phyloP scores from a whole-genome alignment of 345 rosid species.

The Eucalyptus victrix region DNA sequence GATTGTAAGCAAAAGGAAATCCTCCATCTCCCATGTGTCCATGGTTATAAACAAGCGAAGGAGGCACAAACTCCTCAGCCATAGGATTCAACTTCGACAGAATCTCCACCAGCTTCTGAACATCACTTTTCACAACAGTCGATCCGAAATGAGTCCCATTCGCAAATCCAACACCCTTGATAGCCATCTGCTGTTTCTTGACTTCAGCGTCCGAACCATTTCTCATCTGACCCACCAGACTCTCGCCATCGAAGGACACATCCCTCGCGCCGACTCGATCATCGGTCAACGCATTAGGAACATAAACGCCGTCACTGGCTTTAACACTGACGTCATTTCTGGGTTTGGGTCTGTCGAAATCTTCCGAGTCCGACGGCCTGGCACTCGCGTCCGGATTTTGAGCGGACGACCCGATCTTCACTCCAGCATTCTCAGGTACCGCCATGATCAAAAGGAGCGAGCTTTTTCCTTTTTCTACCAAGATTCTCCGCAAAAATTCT shows the following conservation, averaged over 20 bases:
- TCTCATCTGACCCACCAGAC: constrained; percentile 2
- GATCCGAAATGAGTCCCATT: neutral
- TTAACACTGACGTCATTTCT: constrained; percentile 23
- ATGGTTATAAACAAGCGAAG: constrained; percentile 30
- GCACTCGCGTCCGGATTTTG: constrained; percentile 48
- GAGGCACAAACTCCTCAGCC: constrained; percentile 96
- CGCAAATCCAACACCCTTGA: constrained; percentile 14
- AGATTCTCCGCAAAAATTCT: neutral
- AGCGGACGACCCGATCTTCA: constrained; percentile 47
- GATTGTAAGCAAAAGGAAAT: constrained; percentile 51
- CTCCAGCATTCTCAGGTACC: constrained; percentile 88
- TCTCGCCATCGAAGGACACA: neutral
- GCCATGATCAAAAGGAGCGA: constrained; percentile 51
- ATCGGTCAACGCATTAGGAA: neutral
- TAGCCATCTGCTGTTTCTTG: constrained; percentile 1
- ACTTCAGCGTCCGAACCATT: constrained; percentile 8
- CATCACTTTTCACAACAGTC: constrained; percentile 21
- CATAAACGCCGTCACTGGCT: neutral
- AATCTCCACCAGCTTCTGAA: constrained; percentile 64
- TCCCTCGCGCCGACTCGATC: neutral
- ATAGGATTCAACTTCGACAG: constrained; percentile 87
- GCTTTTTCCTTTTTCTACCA: neutral
- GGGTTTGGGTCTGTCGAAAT: constrained; percentile 47
- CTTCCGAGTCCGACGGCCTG: constrained; percentile 35
- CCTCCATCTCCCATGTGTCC: constrained; percentile 26